Conservation (phyloP, 2,329 filamentous ascomycete species). For the Plectosphaerella sp. region DNA sequence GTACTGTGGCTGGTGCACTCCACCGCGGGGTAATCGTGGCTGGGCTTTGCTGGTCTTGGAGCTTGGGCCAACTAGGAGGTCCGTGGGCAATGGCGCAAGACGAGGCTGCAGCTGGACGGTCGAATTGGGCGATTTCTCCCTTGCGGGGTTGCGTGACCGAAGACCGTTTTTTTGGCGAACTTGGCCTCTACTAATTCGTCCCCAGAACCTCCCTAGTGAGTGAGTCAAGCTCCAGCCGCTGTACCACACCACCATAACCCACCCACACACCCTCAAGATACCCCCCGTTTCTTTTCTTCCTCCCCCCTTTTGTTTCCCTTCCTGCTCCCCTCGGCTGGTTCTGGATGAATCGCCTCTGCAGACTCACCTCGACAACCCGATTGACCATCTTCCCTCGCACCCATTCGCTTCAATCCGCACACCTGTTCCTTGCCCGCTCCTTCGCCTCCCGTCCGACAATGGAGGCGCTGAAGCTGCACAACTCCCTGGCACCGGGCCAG, state of each 20-base stretch:
- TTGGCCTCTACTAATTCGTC: constrained; percentile 3
- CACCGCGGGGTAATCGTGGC: constrained; percentile 2
- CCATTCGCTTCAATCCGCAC: constrained; percentile 12
- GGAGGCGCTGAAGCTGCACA: constrained; percentile 68
- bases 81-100: neutral
- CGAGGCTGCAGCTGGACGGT: neutral
- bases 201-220: constrained; percentile 2
- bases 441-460: constrained; percentile 34
- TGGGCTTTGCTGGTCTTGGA: neutral
- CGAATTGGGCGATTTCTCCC: neutral
- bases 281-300: neutral
- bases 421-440: constrained; percentile 21
- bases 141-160: constrained; percentile 2
- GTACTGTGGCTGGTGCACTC: neutral
- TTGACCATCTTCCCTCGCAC: constrained; percentile 20
- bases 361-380: constrained; percentile 11
- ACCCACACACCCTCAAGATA: neutral
- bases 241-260: neutral
- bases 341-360: constrained; percentile 27
- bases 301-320: constrained; percentile 13
- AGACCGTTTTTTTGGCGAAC: neutral
- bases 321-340: constrained; percentile 6
- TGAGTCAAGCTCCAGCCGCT: constrained; percentile 2
- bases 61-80: neutral
- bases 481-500: constrained; percentile 67